Base-by-base conservation (phyloP, 306 rosid genomes). In the Senna tora region DNA sequence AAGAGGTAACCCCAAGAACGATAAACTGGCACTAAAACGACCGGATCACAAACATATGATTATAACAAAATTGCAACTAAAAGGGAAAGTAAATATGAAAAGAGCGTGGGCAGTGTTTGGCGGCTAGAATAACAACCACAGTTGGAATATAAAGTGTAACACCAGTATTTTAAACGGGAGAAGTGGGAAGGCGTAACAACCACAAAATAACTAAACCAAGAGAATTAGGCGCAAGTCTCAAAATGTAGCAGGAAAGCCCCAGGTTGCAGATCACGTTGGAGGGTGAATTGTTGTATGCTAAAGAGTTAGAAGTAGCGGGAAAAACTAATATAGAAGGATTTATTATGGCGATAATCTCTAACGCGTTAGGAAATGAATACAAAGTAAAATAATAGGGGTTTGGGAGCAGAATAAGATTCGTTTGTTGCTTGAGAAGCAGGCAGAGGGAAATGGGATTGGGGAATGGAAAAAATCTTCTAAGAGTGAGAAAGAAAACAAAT, bases 291-390 rank as follows among this genome's bases (percentile, higher is more conserved):
- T 75, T 66, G 79, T 11, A 77, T 74, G 69, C 19, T 9, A 41
- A 20, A 36, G 17, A 50, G 32, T 46, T 45, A 70, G 65, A 67
- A 47, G 34, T 58, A 75, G 61, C 69, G 59, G 74, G 63, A 62
- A 71, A 68, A 77, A 79, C 77, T 65, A 69, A 64, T 64, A 69
- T 77, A 50, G 72, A 72, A 77, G 83, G 82, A 84, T 75, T 85
- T 78, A 39, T 28, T 65, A 69, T 10, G 83, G 85, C 91, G 89
- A 73, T 82, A 77, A 80, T 81, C 76, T 70, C 96, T 22, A 83
- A 69, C 71, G 77, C 46, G 65, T 36, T 42, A 74, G 69, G 63
- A 10, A 67, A 34, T 65, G 16, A 17, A 38, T 14, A 49, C 4
- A 38, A 41, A 61, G 16, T 28, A 71, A 61, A 57, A 45, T 39